phyloP scores from a whole-genome alignment of 164 flowering plant genomes.

The Cinnamomum chago region DNA sequence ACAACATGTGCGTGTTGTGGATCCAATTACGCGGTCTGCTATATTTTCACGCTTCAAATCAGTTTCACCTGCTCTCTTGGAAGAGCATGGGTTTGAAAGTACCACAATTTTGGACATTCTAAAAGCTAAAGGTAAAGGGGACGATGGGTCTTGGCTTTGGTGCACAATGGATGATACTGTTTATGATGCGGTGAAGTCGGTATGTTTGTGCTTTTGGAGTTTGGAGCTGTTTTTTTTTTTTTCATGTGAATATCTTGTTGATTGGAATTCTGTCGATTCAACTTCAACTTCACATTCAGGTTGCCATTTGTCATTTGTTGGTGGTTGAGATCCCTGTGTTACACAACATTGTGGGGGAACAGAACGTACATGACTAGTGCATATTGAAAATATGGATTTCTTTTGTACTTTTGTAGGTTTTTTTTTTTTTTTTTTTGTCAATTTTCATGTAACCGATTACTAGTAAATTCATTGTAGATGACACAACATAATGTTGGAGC shows the following conservation, averaged over 20 bases:
- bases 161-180: constrained; percentile 87
- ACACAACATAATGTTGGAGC: constrained; percentile 90
- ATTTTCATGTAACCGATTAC: too few species aligned
- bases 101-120: constrained; percentile 71
- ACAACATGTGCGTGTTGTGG: constrained; percentile 42
- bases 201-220: constrained; percentile 22
- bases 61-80: constrained; percentile 48
- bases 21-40: constrained; percentile 35
- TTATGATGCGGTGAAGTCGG: constrained; percentile 95
- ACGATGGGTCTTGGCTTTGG: constrained; percentile 99
- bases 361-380: background rate
- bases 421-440: background rate
- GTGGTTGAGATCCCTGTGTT: background rate
- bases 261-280: background rate
- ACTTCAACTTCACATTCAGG: background rate
- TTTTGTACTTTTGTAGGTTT: background rate
- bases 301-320: constrained; percentile 9
- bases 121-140: constrained; percentile 76
- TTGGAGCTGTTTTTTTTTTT: background rate
- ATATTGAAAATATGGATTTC: constrained; percentile 39
- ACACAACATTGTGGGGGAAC: background rate
- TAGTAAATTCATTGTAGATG: constrained; percentile 16
- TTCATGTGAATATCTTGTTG: background rate
- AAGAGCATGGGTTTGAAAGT: constrained; percentile 92
- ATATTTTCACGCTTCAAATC: constrained; percentile 42